Percentiles rank a stretch among this genome's conserved stretches.
Evolutionary conservation across 148 eudicot species (phyloP).

Genomic region (Cornus controversa): DNA sequence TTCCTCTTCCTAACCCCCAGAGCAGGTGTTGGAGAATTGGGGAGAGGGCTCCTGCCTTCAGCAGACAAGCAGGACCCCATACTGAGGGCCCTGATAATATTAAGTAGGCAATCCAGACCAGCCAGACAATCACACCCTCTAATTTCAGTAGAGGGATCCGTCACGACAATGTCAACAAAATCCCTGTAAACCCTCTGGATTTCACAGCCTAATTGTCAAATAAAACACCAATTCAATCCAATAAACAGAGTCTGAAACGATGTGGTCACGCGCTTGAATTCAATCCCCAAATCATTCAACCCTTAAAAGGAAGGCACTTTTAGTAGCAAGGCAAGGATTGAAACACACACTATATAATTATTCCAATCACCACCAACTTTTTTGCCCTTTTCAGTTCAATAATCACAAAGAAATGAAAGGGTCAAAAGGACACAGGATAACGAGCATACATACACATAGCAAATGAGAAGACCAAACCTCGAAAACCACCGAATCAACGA

Average conservation of each 20-base stretch:
- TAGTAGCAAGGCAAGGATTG: background rate
- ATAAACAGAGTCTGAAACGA: no score
- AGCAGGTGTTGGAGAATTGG: conserved; percentile 63
- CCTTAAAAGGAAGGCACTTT: background rate
- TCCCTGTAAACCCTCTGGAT: background rate
- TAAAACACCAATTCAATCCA: background rate
- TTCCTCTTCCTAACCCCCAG: conserved; percentile 56
- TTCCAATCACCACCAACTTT: background rate
- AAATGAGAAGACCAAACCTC: background rate
- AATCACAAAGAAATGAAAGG: background rate
- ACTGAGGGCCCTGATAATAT: conserved; percentile 91
- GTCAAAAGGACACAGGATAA: background rate
- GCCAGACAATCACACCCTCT: conserved; percentile 53
- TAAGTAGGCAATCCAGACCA: conserved; percentile 89
- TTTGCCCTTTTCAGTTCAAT: background rate
- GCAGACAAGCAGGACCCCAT: conserved; percentile 98
- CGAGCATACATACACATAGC: no score
- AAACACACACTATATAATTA: background rate
- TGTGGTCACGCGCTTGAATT: background rate
- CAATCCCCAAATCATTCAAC: conserved; percentile 7
- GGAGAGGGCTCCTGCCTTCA: conserved; percentile 86
- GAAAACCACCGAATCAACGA: background rate
- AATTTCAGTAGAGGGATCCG: conserved; percentile 56
- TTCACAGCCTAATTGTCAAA: background rate
- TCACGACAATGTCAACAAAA: conserved; percentile 29